These are phyloP conservation scores for Xylariaceae sp. DNA, from an alignment of 2,329 filamentous ascomycete species.

Conservation along the genomic window DNA sequence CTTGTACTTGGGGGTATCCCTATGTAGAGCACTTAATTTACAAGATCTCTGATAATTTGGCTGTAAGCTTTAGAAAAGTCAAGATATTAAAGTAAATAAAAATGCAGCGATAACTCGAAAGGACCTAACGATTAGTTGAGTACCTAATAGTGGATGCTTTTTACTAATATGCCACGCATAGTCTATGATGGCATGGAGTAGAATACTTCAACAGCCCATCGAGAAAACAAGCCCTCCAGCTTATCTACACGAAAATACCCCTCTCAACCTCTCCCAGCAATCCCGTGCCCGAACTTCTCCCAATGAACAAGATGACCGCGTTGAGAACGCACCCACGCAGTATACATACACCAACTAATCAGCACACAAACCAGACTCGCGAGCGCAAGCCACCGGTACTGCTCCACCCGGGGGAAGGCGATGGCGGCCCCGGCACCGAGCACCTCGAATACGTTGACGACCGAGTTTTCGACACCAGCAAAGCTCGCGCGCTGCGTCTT, in stretches of 20 bases:
- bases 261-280: background rate
- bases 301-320: constrained; percentile 52
- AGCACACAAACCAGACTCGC: constrained; percentile 45
- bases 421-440: constrained; percentile 47
- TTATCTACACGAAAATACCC: background rate
- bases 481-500: constrained; percentile 47
- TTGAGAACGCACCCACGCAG: constrained; percentile 46
- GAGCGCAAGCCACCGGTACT: constrained; percentile 49
- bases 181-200: too few relatives aligned
- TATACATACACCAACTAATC: constrained; percentile 44
- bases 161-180: background rate
- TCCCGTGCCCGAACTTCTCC: constrained; percentile 39
- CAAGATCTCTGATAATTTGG: too few relatives aligned
- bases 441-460: constrained; percentile 50
- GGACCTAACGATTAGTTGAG: too few relatives aligned
- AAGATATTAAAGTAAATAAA: too few relatives aligned
- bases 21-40: too few relatives aligned
- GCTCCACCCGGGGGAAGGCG: constrained; percentile 43
- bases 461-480: constrained; percentile 50
- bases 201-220: background rate
- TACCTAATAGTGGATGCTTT: too few relatives aligned
- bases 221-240: background rate
- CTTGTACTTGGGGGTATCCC: too few relatives aligned
- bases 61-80: too few relatives aligned
- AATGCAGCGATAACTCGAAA: too few relatives aligned